Conservation (phyloP, 148 eudicot species). For the Tetragonia tetragonoides region DNA sequence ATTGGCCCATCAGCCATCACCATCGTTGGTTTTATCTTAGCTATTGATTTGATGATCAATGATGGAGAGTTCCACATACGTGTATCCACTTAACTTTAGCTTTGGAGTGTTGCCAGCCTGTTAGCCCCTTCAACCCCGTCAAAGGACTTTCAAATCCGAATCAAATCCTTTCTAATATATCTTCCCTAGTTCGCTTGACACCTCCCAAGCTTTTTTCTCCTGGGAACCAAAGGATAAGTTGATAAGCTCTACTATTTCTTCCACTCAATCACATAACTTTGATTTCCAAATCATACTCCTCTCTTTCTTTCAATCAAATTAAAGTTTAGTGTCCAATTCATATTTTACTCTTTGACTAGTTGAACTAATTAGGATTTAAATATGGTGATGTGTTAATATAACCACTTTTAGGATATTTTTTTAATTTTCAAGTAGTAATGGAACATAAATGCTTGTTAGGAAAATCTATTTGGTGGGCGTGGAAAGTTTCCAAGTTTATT, state of each 20-base stretch:
- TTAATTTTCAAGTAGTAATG: background rate
- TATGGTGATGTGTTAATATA: no score
- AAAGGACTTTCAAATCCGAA: constrained; percentile 11
- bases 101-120: background rate
- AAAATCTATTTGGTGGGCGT: background rate
- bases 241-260: constrained; percentile 12
- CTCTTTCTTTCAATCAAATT: background rate
- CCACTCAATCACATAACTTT: background rate
- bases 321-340: background rate
- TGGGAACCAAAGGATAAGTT: constrained; percentile 11
- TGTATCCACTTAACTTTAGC: constrained; percentile 4
- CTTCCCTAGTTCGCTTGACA: background rate
- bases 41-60: background rate
- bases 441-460: background rate
- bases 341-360: background rate
- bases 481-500: background rate
- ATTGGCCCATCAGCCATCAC: background rate
- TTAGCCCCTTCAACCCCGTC: constrained; percentile 10
- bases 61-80: constrained; percentile 3
- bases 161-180: constrained; percentile 9
- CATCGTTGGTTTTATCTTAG: background rate
- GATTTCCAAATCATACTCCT: background rate
- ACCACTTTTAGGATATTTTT: background rate
- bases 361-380: background rate
- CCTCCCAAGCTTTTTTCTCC: constrained; percentile 11